Evolutionary conservation across 768 basidiomycete genomes (phyloP).

Genomic region (Kwoniella sp.): DNA sequence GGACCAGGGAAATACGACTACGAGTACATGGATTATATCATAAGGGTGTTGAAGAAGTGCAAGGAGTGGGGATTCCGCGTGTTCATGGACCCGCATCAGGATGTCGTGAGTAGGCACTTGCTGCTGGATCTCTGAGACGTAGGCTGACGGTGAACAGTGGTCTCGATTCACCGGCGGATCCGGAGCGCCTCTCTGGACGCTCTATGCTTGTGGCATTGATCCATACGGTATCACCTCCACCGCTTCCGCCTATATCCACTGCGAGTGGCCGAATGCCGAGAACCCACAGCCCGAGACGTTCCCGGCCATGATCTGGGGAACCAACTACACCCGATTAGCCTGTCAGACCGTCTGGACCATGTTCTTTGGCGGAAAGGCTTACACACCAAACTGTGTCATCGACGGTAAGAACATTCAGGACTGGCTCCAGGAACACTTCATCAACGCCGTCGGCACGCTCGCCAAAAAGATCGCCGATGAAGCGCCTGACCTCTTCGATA

Average conservation of each 20-base stretch:
- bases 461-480: slow-evolving; percentile 65
- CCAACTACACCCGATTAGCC: slow-evolving; percentile 85
- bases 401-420: slow-evolving; percentile 91
- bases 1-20: slow-evolving; percentile 92
- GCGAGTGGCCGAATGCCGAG: slow-evolving; percentile 70
- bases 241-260: slow-evolving; percentile 78
- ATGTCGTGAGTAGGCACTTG: slow-evolving; percentile 62
- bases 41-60: slow-evolving; percentile 78
- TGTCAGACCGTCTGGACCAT: slow-evolving; percentile 88
- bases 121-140: too few relatives aligned
- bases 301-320: slow-evolving; percentile 95
- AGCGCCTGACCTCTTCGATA: slow-evolving; percentile 69
- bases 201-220: slow-evolving; percentile 76
- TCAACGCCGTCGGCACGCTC: slow-evolving; percentile 68
- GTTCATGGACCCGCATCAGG: slow-evolving; percentile 94
- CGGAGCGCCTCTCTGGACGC: slow-evolving; percentile 81
- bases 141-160: too few relatives aligned
- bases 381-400: slow-evolving; percentile 83
- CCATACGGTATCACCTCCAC: slow-evolving; percentile 80
- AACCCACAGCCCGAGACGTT: slow-evolving; percentile 65
- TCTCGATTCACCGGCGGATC: slow-evolving; percentile 96
- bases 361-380: slow-evolving; percentile 86
- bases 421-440: slow-evolving; percentile 75
- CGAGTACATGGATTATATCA: slow-evolving; percentile 87
- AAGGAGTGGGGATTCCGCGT: slow-evolving; percentile 89